These are phyloP conservation scores for Neoscytalidium dimidiatum DNA, from an alignment of 2,329 filamentous ascomycete genomes.

Conservation along the genomic window DNA sequence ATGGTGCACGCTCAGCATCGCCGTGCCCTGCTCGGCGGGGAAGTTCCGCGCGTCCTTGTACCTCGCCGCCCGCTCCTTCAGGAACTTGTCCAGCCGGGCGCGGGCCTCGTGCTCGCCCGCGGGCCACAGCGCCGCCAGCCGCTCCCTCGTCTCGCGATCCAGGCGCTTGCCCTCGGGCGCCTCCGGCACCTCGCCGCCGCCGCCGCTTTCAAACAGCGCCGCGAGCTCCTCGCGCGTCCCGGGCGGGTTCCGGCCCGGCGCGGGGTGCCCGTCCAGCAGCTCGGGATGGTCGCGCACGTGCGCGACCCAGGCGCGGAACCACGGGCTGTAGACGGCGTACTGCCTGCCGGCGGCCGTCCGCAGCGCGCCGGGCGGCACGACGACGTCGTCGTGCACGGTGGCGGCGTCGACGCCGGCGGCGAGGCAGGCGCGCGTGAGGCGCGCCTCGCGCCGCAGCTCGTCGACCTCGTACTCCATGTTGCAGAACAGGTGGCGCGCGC, in stretches of 20 bases:
- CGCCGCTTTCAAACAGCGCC: slow-evolving; percentile 65
- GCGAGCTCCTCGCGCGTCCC: slow-evolving; percentile 51
- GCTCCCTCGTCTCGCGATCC: slow-evolving; percentile 58
- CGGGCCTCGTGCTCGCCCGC: slow-evolving; percentile 73
- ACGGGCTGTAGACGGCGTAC: slow-evolving; percentile 82
- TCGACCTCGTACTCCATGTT: slow-evolving; percentile 94
- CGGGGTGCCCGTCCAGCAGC: slow-evolving; percentile 62
- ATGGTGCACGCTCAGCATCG: slow-evolving; percentile 71
- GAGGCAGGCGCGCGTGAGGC: slow-evolving; percentile 62
- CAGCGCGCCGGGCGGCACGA: slow-evolving; percentile 73
- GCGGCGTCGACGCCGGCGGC: slow-evolving; percentile 68
- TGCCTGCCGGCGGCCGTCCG: slow-evolving; percentile 70
- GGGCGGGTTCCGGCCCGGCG: slow-evolving; percentile 58
- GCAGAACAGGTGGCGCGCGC: slow-evolving; percentile 71
- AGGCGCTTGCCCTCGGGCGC: slow-evolving; percentile 66
- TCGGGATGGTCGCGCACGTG: slow-evolving; percentile 71
- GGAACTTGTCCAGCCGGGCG: slow-evolving; percentile 65
- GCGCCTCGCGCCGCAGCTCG: slow-evolving; percentile 76
- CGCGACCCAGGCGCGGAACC: slow-evolving; percentile 75
- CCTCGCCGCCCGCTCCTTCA: slow-evolving; percentile 60
- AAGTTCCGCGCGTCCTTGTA: slow-evolving; percentile 70
- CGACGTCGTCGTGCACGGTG: slow-evolving; percentile 78
- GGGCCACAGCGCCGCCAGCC: slow-evolving; percentile 66
- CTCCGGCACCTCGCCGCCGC: slow-evolving; percentile 58
- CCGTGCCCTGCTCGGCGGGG: slow-evolving; percentile 64